Percentiles rank a stretch among this genome's conserved stretches.
Conservation (phyloP, 805 yeast genomes). For the Kazachstania kunashirensis region DNA sequence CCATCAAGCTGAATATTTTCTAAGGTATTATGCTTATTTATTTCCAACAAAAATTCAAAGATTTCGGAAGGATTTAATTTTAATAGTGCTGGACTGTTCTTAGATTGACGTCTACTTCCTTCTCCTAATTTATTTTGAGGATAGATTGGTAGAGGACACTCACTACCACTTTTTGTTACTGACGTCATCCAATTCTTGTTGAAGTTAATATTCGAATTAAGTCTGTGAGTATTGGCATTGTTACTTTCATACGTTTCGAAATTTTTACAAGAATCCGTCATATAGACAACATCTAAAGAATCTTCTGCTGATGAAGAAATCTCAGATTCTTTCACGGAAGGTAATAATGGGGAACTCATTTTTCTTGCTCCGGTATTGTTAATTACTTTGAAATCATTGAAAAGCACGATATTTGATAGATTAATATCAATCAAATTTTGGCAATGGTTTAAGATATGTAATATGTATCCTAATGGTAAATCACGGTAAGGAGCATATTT, state of each 20-base stretch:
- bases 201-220: slow-evolving; percentile 6
- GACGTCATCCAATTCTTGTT: slow-evolving; percentile 9
- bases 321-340: slow-evolving; percentile 14
- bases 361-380: slow-evolving; percentile 8
- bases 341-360: slow-evolving; percentile 10
- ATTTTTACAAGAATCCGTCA: slow-evolving; percentile 24
- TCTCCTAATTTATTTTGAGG: slow-evolving; percentile 16
- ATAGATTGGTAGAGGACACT: slow-evolving; percentile 22
- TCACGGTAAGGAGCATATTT: slow-evolving; percentile 64
- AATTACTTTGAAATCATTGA: slow-evolving; percentile 50
- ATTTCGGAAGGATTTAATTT: slow-evolving; percentile 16
- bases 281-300: slow-evolving; percentile 17
- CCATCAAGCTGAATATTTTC: slow-evolving; percentile 17
- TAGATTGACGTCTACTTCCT: slow-evolving; percentile 7
- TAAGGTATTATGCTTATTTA: slow-evolving; percentile 5
- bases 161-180: slow-evolving; percentile 5
- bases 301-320: slow-evolving; percentile 8
- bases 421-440: slow-evolving; percentile 47
- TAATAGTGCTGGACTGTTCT: slow-evolving; percentile 7
- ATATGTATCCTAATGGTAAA: slow-evolving; percentile 64
- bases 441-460: slow-evolving; percentile 62
- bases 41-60: slow-evolving; percentile 11
- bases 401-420: slow-evolving; percentile 52
- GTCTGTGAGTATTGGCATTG: slow-evolving; percentile 1
- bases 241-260: slow-evolving; percentile 14